Conservation (phyloP, 352 stramenopile species). For the Pythium monospermum region DNA sequence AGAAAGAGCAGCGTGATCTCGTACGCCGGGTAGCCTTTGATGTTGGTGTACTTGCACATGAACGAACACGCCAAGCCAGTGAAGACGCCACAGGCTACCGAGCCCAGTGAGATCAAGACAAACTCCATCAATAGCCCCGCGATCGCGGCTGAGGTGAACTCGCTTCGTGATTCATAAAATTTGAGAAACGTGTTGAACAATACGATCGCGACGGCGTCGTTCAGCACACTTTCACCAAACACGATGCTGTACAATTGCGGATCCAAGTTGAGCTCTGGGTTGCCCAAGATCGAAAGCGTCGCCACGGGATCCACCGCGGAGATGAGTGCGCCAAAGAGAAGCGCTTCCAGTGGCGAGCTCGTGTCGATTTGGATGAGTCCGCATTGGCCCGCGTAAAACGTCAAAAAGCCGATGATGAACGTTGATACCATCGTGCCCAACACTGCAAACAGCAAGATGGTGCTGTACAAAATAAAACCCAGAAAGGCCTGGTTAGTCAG, state of each 20-base stretch:
- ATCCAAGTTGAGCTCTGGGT: slow-evolving; percentile 88
- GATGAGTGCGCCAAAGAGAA: slow-evolving; percentile 95
- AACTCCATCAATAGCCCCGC: slow-evolving; percentile 71
- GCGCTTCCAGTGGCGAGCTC: slow-evolving; percentile 90
- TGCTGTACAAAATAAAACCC: slow-evolving; percentile 54
- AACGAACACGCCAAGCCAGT: slow-evolving; percentile 76
- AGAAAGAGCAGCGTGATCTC: slow-evolving; percentile 74
- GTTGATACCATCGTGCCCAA: slow-evolving; percentile 94
- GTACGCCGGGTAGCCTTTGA: slow-evolving; percentile 71
- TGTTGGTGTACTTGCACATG: slow-evolving; percentile 75
- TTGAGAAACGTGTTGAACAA: slow-evolving; percentile 96
- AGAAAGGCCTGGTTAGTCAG: too few relatives aligned
- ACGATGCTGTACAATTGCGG: slow-evolving; percentile 89
- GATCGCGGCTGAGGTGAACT: slow-evolving; percentile 64
- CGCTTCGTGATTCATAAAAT: slow-evolving; percentile 73
- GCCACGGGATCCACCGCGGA: slow-evolving; percentile 95
- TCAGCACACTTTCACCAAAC: slow-evolving; percentile 97
- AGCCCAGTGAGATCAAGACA: slow-evolving; percentile 69
- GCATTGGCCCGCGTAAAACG: slow-evolving; percentile 79
- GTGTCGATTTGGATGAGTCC: slow-evolving; percentile 87
- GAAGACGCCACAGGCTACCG: slow-evolving; percentile 68
- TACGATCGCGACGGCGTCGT: slow-evolving; percentile 97
- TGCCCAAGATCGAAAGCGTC: slow-evolving; percentile 94
- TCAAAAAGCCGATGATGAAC: slow-evolving; percentile 94
- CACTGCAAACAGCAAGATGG: slow-evolving; percentile 94